Base-by-base conservation (phyloP, 2,329 filamentous ascomycete species). In the Tolypocladium tropicale region DNA sequence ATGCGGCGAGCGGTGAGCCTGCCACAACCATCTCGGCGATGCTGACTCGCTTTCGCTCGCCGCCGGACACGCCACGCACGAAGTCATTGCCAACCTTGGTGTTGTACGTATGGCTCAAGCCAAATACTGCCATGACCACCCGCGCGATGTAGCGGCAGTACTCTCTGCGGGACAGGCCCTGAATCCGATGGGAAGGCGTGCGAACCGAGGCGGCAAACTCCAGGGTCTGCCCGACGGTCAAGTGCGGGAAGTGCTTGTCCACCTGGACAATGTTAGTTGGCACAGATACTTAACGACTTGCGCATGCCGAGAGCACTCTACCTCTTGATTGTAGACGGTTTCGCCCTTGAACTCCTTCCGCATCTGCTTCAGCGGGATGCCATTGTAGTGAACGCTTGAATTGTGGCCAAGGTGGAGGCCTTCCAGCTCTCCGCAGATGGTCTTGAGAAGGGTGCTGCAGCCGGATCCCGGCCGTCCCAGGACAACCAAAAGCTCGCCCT, bases 21-120 rank as follows among this genome's bases (percentile, higher is more conserved):
- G 85, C 85, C 12, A 91, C 74, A 58, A 86, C 79, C 61, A 89
- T 89, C 70, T 94, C 89, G 1, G 87, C 88, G 59, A 94, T 90
- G 49, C 84, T 88, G 6, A 95, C 89, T 67, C 90, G 84, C 73
- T 94, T 92, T 56, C 85, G 77, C 67, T 89, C 86, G 39, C 86
- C 86, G 30, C 86, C 86, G 9, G 80, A 85, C 0, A 89, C 80
- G 52, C 89, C 89, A 1, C 86, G 82, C 12, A 91, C 78, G 48
- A 87, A 83, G 61, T 90, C 86, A 58, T 90, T 84, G 9, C 89
- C 89, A 14, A 92, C 85, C 62, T 85, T 87, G 7, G 88, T 91
- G 58, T 85, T 79, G 62, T 86, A 76, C 0, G 86, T 88, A 63
- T 91, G 86, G 37, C 81, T 82, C 33, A 91, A 82, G 61, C 86